Evolutionary conservation across 1,284 basidiomycete species (phyloP).

Genomic region (Rhodotorula sp.): DNA sequence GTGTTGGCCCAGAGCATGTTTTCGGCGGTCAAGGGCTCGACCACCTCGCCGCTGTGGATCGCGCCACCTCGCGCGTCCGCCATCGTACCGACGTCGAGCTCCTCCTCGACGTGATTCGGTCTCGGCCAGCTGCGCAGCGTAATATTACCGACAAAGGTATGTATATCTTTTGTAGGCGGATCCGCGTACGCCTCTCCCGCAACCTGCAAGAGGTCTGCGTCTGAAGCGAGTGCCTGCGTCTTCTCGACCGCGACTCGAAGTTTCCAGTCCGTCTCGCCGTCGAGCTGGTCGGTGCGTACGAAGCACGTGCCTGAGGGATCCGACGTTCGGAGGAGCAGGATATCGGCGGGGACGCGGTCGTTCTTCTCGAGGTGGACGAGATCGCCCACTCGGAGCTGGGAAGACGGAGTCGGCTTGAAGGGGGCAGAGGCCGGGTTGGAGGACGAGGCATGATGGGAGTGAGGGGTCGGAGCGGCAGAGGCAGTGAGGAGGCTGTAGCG

Average conservation of each 20-base stretch:
- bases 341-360: conserved; percentile 91
- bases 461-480: conserved; percentile 31
- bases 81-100: not conserved
- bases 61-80: not conserved
- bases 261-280: conserved; percentile 99
- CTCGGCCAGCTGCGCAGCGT: conserved; percentile 57
- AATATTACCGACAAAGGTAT: conserved; percentile 90
- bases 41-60: conserved; percentile 28
- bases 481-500: conserved; percentile 72
- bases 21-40: conserved; percentile 82
- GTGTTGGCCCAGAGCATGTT: conserved; percentile 98
- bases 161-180: conserved; percentile 93
- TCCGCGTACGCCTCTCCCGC: conserved; percentile 89
- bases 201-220: conserved; percentile 66
- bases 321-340: conserved; percentile 83
- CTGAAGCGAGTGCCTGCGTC: conserved; percentile 70
- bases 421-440: conserved; percentile 28
- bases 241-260: conserved; percentile 81
- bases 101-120: conserved; percentile 17
- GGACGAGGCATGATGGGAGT: conserved; percentile 27
- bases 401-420: conserved; percentile 67
- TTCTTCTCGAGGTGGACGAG: conserved; percentile 93
- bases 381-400: conserved; percentile 85
- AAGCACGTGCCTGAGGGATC: conserved; percentile 91
- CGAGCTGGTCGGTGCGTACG: conserved; percentile 94